Conservation (phyloP, 176 grass and related monocot species). For the Pontederia paniculata region DNA sequence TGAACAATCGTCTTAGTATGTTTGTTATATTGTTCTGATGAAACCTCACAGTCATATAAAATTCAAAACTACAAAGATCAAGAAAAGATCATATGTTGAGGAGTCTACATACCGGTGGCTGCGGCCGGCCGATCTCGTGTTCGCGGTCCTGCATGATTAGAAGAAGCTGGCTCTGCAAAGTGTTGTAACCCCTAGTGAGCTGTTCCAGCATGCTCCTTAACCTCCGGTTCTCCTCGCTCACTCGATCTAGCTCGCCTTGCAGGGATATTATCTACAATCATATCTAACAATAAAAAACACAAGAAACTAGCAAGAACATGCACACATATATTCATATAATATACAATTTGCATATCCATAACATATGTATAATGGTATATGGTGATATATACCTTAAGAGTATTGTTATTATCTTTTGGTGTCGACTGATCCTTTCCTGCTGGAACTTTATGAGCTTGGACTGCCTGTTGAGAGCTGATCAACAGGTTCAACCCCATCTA, state of each 20-base stretch:
- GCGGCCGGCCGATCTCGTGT: not conserved
- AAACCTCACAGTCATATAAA: not conserved
- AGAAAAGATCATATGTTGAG: not conserved
- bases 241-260: conserved; percentile 1
- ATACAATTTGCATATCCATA: too few species aligned
- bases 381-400: too few species aligned
- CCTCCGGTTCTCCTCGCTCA: conserved; percentile 10
- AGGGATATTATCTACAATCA: not conserved
- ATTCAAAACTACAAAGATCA: not conserved
- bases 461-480: not conserved
- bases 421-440: too few species aligned
- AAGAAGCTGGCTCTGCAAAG: conserved; percentile 6
- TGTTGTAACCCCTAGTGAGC: conserved; percentile 5
- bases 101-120: not conserved
- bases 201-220: conserved; percentile 13
- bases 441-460: not conserved
- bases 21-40: too few species aligned
- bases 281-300: too few species aligned
- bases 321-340: too few species aligned
- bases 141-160: not conserved
- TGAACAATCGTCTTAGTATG: too few species aligned
- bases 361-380: too few species aligned
- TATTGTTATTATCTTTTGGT: not conserved
- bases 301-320: too few species aligned
- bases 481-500: not conserved